These are phyloP conservation scores for Ustilago nuda DNA, from an alignment of 1,284 basidiomycete genomes.

Conservation along the genomic window DNA sequence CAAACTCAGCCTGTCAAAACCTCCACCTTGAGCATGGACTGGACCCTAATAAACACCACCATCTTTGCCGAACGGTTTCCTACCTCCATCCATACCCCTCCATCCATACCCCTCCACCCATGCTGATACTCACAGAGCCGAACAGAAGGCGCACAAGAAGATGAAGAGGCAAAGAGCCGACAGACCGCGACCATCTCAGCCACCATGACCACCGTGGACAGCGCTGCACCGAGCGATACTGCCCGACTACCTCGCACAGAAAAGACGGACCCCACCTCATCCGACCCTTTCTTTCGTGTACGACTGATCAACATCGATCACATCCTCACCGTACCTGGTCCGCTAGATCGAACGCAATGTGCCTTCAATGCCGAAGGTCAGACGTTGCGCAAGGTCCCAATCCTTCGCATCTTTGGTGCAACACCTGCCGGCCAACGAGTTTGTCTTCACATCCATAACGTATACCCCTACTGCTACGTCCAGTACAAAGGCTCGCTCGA, in stretches of 20 bases:
- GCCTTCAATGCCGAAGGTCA: conserved; percentile 74
- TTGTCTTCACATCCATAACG: conserved; percentile 87
- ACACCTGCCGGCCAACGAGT: conserved; percentile 82
- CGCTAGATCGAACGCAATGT: conserved; percentile 55
- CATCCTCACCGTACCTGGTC: conserved; percentile 42
- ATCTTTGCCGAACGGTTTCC: background rate
- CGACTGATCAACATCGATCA: conserved; percentile 65
- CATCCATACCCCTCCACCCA: background rate
- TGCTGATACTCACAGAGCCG: background rate
- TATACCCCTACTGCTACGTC: conserved; percentile 74
- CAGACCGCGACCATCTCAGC: background rate
- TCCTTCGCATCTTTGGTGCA: conserved; percentile 87
- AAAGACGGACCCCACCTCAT: conserved; percentile 16
- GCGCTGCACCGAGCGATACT: conserved; percentile 4
- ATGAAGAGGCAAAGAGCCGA: background rate
- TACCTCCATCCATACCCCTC: background rate
- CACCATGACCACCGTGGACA: conserved; percentile 14
- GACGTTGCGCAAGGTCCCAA: conserved; percentile 74
- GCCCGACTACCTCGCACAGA: conserved; percentile 21
- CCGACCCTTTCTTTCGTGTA: conserved; percentile 59
- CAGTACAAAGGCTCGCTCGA: conserved; percentile 70
- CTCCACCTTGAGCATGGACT: conserved; percentile 5
- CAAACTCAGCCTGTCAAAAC: background rate
- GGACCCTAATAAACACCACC: conserved; percentile 2
- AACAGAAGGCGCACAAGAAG: background rate